Evolutionary conservation across 1,284 basidiomycete species (phyloP), one percentile per base, ranked within the genome.

Genomic region (Gymnopus androsaceus): DNA sequence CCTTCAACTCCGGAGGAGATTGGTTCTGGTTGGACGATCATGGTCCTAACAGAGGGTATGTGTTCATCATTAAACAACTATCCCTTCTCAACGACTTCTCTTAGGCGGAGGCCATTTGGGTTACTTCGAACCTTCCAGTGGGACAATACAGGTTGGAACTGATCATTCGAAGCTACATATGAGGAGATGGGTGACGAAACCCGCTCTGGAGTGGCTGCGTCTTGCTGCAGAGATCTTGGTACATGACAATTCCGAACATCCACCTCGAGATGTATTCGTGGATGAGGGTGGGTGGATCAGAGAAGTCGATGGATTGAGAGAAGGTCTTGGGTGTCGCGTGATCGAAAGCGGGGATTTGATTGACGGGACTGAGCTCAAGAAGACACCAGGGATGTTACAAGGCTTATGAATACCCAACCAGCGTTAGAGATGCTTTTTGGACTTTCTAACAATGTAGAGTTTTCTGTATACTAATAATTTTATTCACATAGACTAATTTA

Each of bases 141-240:
- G 40, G 34, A 17, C 4, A 23, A 25, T 48, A 15, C 33, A 21
- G 7, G 12, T 48, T n/a, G 38, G 51, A n/a, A 54, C 31, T 9
- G 51, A 46, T 23, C 25, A 17, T 27, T 36, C 25, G 31, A 48
- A 48, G 21, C 23, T 48, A 3, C 47, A 54, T n/a, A 9, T 49
- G 21, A 28, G 23, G 34, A 49, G 54, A 41, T 55, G 54, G 54
- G 50, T 49, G 37, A 55, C 54, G 17, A 55, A 49, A 23, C 54
- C 54, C 21, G 40, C 47, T 2, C 19, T 55, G 54, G 54, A 55
- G 17, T 55, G 54, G 54, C 30, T 55, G 2, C 15, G 37, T 11
- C 36, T 55, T 40, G 54, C 46, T 19, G 47, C 37, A 17, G 47
- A 55, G 28, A 40, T 49, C 11, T 54, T 54, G 15, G 54, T 52